A percentile compares a stretch with the other conserved stretches of the same genome.
phyloP scores from a whole-genome alignment of 2,329 filamentous ascomycete species.

The Ceratocystis lukuohia region DNA sequence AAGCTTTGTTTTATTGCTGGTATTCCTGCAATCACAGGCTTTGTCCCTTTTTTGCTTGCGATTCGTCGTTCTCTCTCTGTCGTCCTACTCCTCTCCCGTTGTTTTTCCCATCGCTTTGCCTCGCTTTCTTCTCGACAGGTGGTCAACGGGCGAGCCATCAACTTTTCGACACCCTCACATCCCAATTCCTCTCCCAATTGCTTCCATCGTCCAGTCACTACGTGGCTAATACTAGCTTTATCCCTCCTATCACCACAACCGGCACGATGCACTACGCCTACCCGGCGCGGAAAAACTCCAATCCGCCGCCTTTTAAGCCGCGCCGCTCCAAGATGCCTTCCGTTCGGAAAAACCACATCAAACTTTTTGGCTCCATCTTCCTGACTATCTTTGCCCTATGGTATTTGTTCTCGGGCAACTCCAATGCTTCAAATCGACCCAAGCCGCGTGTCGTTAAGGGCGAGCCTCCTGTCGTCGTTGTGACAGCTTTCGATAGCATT shows the following conservation, averaged over 20 bases:
- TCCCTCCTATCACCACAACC: constrained; percentile 4
- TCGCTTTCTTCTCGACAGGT: constrained; percentile 5
- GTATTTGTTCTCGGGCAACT: constrained; percentile 40
- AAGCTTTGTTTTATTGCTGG: neutral
- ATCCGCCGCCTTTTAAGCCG: constrained; percentile 56
- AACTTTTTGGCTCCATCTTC: constrained; percentile 41
- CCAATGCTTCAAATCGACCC: constrained; percentile 13
- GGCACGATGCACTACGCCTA: constrained; percentile 75
- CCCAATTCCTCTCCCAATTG: neutral
- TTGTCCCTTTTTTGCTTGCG: neutral
- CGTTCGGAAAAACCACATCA: constrained; percentile 49
- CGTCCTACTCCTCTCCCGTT: neutral
- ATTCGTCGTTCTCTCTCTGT: neutral
- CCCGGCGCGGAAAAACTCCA: constrained; percentile 70
- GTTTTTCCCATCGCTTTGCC: neutral
- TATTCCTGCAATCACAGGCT: neutral
- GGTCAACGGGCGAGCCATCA: neutral
- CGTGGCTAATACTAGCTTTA: constrained; percentile 4
- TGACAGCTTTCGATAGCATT: constrained; percentile 60
- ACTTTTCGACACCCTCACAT: constrained; percentile 2
- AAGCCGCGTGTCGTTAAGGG: constrained; percentile 27
- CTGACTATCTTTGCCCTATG: constrained; percentile 45
- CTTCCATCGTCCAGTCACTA: neutral
- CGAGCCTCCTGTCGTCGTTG: constrained; percentile 55
- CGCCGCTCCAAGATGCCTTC: constrained; percentile 41